Conservation (phyloP, 352 stramenopile genomes). For the Phytopythium helicoides region DNA sequence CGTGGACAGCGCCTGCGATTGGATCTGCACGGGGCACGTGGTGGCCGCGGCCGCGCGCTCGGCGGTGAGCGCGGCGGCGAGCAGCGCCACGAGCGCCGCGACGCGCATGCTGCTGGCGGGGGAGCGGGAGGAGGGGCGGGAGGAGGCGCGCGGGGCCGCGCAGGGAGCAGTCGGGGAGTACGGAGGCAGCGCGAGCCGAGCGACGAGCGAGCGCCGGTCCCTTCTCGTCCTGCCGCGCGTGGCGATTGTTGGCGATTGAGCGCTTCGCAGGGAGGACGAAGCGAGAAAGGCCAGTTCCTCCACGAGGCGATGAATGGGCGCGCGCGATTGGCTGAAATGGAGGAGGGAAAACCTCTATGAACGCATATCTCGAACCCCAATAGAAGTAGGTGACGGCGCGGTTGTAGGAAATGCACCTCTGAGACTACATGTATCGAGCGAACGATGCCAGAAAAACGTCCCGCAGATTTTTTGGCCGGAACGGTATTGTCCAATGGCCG, state of each 20-base stretch:
- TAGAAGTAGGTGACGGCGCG: not conserved
- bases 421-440: too few relatives aligned
- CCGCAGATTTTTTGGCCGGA: not conserved
- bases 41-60: slow-evolving; percentile 21
- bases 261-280: not conserved
- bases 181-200: not conserved
- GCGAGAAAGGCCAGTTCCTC: slow-evolving; percentile 7
- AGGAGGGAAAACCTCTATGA: too few relatives aligned
- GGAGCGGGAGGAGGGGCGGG: not conserved
- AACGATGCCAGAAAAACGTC: not conserved
- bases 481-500: slow-evolving; percentile 1
- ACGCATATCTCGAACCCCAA: too few relatives aligned
- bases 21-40: slow-evolving; percentile 63
- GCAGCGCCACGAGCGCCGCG: slow-evolving; percentile 16
- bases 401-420: not conserved
- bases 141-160: not conserved
- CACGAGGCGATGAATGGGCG: not conserved
- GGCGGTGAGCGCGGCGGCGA: slow-evolving; percentile 22
- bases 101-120: slow-evolving; percentile 5
- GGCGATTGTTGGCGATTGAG: slow-evolving; percentile 9
- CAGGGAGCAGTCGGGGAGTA: not conserved
- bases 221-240: slow-evolving; percentile 1
- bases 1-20: slow-evolving; percentile 56
- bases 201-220: not conserved
- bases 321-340: slow-evolving; percentile 3